Base-by-base conservation (phyloP, 2,329 filamentous ascomycete species). In the Venturia aucupariae region DNA sequence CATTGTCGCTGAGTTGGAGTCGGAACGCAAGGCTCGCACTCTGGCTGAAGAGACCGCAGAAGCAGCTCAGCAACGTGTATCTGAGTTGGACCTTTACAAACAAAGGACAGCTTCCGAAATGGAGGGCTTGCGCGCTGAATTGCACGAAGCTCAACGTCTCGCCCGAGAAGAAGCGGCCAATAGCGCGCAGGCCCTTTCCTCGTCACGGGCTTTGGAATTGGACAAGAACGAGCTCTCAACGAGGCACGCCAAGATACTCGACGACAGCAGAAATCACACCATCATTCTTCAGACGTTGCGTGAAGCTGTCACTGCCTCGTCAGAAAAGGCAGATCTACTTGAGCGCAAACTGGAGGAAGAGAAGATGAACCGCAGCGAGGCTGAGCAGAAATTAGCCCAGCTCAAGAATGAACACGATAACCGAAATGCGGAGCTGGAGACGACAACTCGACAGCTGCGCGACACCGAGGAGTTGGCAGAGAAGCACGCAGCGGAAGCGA, bases 381-480 rank as follows among this genome's bases (percentile, higher is more conserved):
- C 91, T 0, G 92, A 97, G 72, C 78, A 83, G 55, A 92, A 92
- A 73, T 79, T 97, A 7, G 81, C 83, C 60, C 87, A 89, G 68
- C 82, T 97, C 46, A 89, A 88, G 73, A 81, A 85, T 27, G 92
- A 97, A 72, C 90, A 96, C 70, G 94, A 97, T 72, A 84, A 89
- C 62, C 85, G 86, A 41, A 88, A 86, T 11, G 81, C 85, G 0
- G 93, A 99, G 72, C 81, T 97, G 3, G 90, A 92, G 55, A 83
- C 83, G 24, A 82, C 86, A 0, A 87, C 84, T 1, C 86, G 91
- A 69, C 87, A 90, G 61, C 78, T 99, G 60, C 86, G 84, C 48
- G 92, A 97, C 74, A 86, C 90, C 0, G 92, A 99, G 76, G 91
- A 96, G 71, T 78, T 97, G 55, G 90, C 90, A 1, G 90, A 95